Conservation (phyloP, 1,284 basidiomycete species). For the Naganishia albida region DNA sequence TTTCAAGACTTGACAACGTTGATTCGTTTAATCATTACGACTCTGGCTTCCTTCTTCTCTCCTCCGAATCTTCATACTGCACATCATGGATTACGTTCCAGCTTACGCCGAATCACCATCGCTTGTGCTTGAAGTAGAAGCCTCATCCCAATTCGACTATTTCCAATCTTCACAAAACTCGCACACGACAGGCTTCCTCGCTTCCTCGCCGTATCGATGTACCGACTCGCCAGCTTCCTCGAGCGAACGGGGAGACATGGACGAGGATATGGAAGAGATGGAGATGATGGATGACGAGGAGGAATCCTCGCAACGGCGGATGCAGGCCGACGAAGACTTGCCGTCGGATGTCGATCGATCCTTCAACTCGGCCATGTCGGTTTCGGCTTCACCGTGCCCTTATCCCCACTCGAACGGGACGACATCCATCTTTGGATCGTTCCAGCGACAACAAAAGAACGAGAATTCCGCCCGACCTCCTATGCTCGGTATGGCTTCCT, state of each 20-base stretch:
- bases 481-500: constrained; percentile 25
- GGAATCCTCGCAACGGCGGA: neutral
- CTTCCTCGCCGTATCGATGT: constrained; percentile 24
- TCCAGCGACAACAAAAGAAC: constrained; percentile 27
- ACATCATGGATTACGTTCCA: constrained; percentile 14
- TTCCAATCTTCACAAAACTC: constrained; percentile 20
- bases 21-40: neutral
- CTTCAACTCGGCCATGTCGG: constrained; percentile 53
- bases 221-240: constrained; percentile 22
- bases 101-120: constrained; percentile 20
- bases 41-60: neutral
- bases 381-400: constrained; percentile 40
- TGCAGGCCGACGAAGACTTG: constrained; percentile 38
- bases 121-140: constrained; percentile 15
- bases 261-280: constrained; percentile 28
- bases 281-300: constrained; percentile 16
- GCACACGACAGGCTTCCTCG: constrained; percentile 4
- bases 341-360: constrained; percentile 53
- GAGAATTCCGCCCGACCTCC: constrained; percentile 27
- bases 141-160: constrained; percentile 14
- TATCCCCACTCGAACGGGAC: constrained; percentile 38
- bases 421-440: constrained; percentile 29
- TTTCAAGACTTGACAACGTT: neutral
- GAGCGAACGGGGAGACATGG: constrained; percentile 12
- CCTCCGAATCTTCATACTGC: neutral